Base-by-base conservation (phyloP, 2,329 filamentous ascomycete species). In the Fusarium pseudocircinatum region DNA sequence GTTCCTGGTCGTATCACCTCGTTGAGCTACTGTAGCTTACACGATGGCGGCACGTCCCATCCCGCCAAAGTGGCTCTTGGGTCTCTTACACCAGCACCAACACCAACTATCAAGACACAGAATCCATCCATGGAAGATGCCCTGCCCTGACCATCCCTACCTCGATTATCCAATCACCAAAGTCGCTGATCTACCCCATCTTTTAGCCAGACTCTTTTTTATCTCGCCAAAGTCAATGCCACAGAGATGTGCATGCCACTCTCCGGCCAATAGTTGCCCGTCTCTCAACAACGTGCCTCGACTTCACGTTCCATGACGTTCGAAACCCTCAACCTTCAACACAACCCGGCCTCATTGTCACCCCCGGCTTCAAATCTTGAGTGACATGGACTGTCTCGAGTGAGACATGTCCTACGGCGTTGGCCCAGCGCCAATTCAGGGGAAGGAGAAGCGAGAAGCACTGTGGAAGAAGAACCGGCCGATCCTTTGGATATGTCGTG, bases 271-370 rank as follows among this genome's bases (percentile, higher is more conserved):
- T 78, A 43, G 69, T 66, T 43, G 62, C 53, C 52, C 70, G 61
- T 49, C 63, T 60, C 52, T 40, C 53, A 62, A 73, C 76, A 78
- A 78, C 76, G 76, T 78, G 76, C 74, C 70, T 76, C 28, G n/a
- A 63, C 46, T 62, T 72, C 58, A 53, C 59, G 58, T 66, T 67
- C 70, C 67, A 68, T 70, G 53, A 67, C 61, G 61, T 64, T 59
- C 56, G 57, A 68, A 34, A 36, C 47, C 53, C 71, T 65, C 66
- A 67, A 70, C 58, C 13, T 53, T 60, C 62, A 53, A 57, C 60
- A 67, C 50, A 50, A 47, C 56, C 70, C 36, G 62, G 46, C 36
- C 36, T 58, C 46, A 32, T 50, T 22, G 28, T 63, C 18, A 44
- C 46, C 43, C 61, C 70, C 62, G 37, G 24, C 32, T 61, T 37